Evolutionary conservation across 2,329 filamentous ascomycete genomes (phyloP), one percentile per base, ranked within the genome.

Genomic region (Trichothecium sympodiale): DNA sequence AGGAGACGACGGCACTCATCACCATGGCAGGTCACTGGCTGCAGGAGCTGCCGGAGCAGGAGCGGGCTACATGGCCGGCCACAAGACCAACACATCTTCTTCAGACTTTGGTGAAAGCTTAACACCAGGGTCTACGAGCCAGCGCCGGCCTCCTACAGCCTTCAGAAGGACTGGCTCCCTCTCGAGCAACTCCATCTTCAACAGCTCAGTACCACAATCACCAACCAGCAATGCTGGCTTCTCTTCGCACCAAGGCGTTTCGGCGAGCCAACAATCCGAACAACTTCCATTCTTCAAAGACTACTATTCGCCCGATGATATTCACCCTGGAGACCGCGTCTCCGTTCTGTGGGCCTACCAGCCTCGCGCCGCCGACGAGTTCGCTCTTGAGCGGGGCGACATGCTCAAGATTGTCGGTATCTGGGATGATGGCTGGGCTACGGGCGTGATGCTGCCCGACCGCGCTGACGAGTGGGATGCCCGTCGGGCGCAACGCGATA

Each of bases 341-440:
- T 76, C 91, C 12, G 85, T 87, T 3, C 71, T 98, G 12, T 98
- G 91, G 91, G 89, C 91, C 2, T 98, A 98, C 57, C 86, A 94
- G 49, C 89, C 91, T 25, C 83, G 91, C 25, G 91, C 91, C 4
- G 77, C 79, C 20, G 91, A 98, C 51, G 91, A 98, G 54, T 96
- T 96, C 52, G 71, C 85, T 28, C 68, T 98, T 27, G 91, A 96
- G 50, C 78, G 91, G 39, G 91, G 91, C 36, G 91, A 98, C 54
- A 95, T 98, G 88, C 72, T 98, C 51, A 96, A 95, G 63, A 80
- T 98, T 12, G 82, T 96, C 23, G 91, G 91, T 42, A 98, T 98
- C 46, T 98, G 91, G 91, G 91, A 98, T 51, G 91, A 98, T 55
- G 91, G 91, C 32, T 98, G 91, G 91, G 91, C 91, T 9, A 98